phyloP scores from a whole-genome alignment of 225 moss, liverwort and hornwort genomes.

The Sphagnum contortum region DNA sequence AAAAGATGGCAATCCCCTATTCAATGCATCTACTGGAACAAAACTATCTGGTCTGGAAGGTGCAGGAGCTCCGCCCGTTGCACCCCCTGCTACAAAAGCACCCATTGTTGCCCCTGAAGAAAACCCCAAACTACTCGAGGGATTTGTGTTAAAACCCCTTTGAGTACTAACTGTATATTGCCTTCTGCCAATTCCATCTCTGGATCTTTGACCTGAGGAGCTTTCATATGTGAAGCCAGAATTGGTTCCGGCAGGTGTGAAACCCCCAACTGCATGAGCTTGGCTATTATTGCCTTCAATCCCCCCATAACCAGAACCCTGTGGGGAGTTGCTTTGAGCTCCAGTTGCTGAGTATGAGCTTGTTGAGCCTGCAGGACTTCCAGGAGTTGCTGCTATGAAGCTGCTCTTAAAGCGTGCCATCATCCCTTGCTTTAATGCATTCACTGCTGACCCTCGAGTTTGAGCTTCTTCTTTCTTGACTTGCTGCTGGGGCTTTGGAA shows the following conservation, averaged over 20 bases:
- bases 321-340: constrained; percentile 39
- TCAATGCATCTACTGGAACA: constrained; percentile 17
- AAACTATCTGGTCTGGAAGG: constrained; percentile 6
- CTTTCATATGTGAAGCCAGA: constrained; percentile 40
- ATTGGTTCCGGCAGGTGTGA: constrained; percentile 4
- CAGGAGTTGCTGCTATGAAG: constrained; percentile 83
- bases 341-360: constrained; percentile 40
- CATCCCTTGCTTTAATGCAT: constrained; percentile 86
- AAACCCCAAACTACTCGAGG: neutral
- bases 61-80: constrained; percentile 3
- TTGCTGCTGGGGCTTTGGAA: constrained; percentile 19
- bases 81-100: constrained; percentile 8
- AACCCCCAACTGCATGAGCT: too few relatives aligned
- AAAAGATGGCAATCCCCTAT: constrained; percentile 14
- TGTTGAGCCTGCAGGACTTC: constrained; percentile 23
- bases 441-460: constrained; percentile 56
- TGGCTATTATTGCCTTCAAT: constrained; percentile 9
- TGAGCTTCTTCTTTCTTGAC: constrained; percentile 36
- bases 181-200: constrained; percentile 20
- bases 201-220: constrained; percentile 37
- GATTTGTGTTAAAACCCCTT: constrained; percentile 12
- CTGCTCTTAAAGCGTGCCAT: constrained; percentile 95
- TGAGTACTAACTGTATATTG: constrained; percentile 23
- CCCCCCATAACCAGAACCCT: constrained; percentile 40
- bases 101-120: constrained; percentile 6